Evolutionary conservation across 2,329 filamentous ascomycete genomes (phyloP), one percentile per base, ranked within the genome.

Genomic region (Claviceps monticola): DNA sequence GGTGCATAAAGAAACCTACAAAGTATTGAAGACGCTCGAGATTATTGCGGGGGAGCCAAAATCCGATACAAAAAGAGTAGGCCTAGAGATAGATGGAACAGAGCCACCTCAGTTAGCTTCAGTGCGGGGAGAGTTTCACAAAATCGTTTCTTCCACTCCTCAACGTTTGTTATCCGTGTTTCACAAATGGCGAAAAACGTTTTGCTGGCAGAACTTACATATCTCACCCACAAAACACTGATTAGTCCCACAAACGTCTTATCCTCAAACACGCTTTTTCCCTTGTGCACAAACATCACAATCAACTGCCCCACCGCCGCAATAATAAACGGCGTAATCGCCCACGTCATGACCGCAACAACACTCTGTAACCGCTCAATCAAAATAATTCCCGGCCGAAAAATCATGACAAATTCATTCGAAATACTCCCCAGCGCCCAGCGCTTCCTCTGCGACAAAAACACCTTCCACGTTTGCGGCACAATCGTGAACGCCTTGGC

Each of bases 321-420:
- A 29, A 72, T 67, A 55, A 72, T 70, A 53, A 73, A 73, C 0
- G 70, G 68, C 2, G 68, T 70, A 26, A 73, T 70, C 45, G 63
- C 63, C 71, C 71, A 75, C 1, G 71, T 73, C 16, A 73, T 52
- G 34, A 74, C 68, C n/a, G 73, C 71, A 11, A 72, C 62, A 44
- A 73, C 53, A 37, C 71, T 70, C 51, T 73, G 69, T 23, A 74
- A 59, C 7, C 71, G 59, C 57, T 75, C 71, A 19, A 74, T 66
- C 46, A 64, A 58, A 9, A 68, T 64, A 46, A 69, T 71, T 0
- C 70, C 67, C 1, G 66, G 66, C 0, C 70, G 64, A 50, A 70
- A 67, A n/a, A 74, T 65, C 62, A 75, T 69, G 58, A 74, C 68
- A 26, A 75, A 68, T 57, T 76, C 72, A 55, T 74, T 75, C 4